A percentile compares a stretch with the other conserved stretches of the same genome.
Conservation (phyloP, 495 filamentous ascomycete species). For the Hamigera avellanea region DNA sequence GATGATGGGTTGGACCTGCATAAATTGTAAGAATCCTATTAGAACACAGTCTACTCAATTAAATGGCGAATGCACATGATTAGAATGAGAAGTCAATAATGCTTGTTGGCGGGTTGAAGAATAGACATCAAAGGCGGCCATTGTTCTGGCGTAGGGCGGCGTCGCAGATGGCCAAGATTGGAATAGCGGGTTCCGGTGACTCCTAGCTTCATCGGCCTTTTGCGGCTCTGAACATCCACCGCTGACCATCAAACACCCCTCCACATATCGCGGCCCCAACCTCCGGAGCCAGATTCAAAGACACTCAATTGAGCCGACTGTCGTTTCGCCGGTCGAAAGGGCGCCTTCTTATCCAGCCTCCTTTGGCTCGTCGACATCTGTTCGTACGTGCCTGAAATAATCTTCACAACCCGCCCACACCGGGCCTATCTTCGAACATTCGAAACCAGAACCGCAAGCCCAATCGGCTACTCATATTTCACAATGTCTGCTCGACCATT, state of each 20-base stretch:
- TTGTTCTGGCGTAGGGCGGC: no score
- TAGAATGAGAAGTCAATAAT: no score
- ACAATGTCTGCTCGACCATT: slow-evolving; percentile 32
- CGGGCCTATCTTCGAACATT: slow-evolving; percentile 7
- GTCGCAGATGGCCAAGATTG: slow-evolving; percentile 15
- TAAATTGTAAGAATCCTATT: no score
- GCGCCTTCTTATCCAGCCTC: slow-evolving; percentile 2
- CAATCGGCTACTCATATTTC: slow-evolving; percentile 3
- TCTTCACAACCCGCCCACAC: neutral
- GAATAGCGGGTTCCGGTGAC: slow-evolving; percentile 21
- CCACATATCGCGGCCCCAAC: slow-evolving; percentile 16
- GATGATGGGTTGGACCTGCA: no score
- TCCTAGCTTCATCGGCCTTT: slow-evolving; percentile 28
- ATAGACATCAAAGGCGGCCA: no score
- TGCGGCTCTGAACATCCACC: slow-evolving; percentile 36
- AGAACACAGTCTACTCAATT: no score
- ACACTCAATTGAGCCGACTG: slow-evolving; percentile 11
- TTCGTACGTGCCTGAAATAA: neutral
- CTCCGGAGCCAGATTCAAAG: slow-evolving; percentile 11
- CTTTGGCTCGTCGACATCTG: slow-evolving; percentile 11
- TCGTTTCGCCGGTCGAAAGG: slow-evolving; percentile 7
- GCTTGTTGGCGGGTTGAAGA: no score
- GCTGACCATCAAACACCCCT: slow-evolving; percentile 25
- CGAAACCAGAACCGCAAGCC: neutral
- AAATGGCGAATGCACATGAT: no score